phyloP scores from a whole-genome alignment of 176 grass and related monocot species.

The Stipa capillata region DNA sequence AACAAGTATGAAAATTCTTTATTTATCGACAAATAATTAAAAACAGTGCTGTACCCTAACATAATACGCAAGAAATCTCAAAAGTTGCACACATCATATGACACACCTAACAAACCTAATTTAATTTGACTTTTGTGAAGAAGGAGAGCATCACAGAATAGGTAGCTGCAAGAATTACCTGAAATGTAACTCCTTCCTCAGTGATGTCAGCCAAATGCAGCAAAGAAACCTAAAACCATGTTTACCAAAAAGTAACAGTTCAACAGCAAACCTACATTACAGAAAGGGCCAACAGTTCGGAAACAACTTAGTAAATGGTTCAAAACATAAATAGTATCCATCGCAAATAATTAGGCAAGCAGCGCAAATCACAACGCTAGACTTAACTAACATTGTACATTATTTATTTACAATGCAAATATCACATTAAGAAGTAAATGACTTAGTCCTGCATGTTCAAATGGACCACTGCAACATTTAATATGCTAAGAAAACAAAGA shows the following conservation, averaged over 20 bases:
- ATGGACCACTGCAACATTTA: conserved; percentile 1
- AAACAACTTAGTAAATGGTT: too few species aligned
- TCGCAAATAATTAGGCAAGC: not conserved
- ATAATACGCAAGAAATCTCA: not conserved
- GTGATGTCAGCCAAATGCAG: conserved; percentile 99
- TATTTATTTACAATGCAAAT: not conserved
- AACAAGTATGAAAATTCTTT: not conserved
- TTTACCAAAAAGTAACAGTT: conserved; percentile 7
- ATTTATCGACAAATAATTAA: not conserved
- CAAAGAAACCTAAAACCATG: conserved; percentile 71
- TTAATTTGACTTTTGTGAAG: not conserved
- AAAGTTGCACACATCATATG: not conserved
- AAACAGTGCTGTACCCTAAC: not conserved
- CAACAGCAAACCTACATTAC: not conserved
- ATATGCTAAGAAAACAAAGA: conserved; percentile 17
- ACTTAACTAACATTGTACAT: not conserved
- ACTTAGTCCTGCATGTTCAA: conserved; percentile 13
- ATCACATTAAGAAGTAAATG: not conserved
- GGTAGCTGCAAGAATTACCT: conserved; percentile 42
- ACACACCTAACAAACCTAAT: not conserved
- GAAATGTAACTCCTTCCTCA: conserved; percentile 95
- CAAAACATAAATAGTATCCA: not conserved
- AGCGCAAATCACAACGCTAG: not conserved
- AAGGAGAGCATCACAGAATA: not conserved
- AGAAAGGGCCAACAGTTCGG: not conserved